Evolutionary conservation across 768 basidiomycete genomes (phyloP).

Genomic region (Pleurotus cornucopiae): DNA sequence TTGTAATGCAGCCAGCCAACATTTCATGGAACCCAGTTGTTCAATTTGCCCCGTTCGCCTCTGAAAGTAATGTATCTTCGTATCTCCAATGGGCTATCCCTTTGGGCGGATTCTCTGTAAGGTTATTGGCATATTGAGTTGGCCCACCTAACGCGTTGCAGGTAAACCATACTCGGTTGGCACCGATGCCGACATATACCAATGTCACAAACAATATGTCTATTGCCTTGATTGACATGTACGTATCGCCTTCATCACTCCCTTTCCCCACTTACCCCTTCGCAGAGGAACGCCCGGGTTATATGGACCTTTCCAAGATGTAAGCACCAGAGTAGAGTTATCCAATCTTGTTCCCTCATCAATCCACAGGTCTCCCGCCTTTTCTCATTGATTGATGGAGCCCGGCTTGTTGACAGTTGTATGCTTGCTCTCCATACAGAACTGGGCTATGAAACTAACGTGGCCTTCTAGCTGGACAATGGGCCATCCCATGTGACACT

Average conservation of each 20-base stretch:
- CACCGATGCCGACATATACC: slow-evolving; percentile 63
- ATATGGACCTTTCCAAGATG: slow-evolving; percentile 77
- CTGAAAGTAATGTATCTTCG: slow-evolving; percentile 55
- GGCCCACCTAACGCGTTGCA: slow-evolving; percentile 16
- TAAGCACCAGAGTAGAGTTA: slow-evolving; percentile 23
- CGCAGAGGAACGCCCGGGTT: slow-evolving; percentile 65
- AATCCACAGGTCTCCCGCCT: slow-evolving; percentile 57
- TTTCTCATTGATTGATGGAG: slow-evolving; percentile 53
- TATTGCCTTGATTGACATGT: slow-evolving; percentile 74
- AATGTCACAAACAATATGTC: slow-evolving; percentile 48
- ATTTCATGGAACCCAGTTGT: slow-evolving; percentile 76
- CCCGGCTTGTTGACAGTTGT: slow-evolving; percentile 67
- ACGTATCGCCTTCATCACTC: slow-evolving; percentile 18
- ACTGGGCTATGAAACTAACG: neutral
- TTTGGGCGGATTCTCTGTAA: slow-evolving; percentile 50
- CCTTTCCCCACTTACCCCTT: neutral
- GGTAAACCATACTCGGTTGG: slow-evolving; percentile 53
- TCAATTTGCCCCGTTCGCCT: slow-evolving; percentile 63
- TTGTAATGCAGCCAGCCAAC: slow-evolving; percentile 54
- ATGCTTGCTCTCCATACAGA: slow-evolving; percentile 14
- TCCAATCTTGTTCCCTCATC: neutral
- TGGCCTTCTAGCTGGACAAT: slow-evolving; percentile 49
- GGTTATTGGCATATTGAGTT: slow-evolving; percentile 9
- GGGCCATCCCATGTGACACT: slow-evolving; percentile 72
- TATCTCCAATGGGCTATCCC: slow-evolving; percentile 77